Conservation (phyloP, 768 basidiomycete genomes). For the Rhodotorula babjevae region DNA sequence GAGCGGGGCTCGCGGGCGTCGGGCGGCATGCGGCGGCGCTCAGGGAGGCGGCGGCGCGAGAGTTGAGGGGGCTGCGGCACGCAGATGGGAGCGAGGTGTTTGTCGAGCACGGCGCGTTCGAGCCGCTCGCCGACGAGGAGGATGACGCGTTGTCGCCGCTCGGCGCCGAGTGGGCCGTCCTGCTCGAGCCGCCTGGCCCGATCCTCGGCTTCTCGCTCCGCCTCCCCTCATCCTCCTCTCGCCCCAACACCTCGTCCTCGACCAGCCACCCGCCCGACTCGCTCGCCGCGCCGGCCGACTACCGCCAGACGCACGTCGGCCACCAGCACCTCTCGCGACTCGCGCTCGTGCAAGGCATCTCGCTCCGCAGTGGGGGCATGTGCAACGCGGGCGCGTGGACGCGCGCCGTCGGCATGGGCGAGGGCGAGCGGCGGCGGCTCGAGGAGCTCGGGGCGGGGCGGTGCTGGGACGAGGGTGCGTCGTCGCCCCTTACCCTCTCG, state of each 20-base stretch:
- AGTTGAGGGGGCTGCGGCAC: slow-evolving; percentile 19
- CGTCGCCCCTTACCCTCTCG: no score
- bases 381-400: slow-evolving; percentile 40
- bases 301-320: slow-evolving; percentile 24
- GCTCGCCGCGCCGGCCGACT: background rate
- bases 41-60: background rate
- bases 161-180: background rate
- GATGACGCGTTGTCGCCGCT: background rate
- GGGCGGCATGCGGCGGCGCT: slow-evolving; percentile 4
- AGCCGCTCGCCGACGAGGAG: no score
- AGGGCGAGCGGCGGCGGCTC: slow-evolving; percentile 31
- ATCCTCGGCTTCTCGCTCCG: slow-evolving; percentile 39
- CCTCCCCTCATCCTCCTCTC: background rate
- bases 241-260: background rate
- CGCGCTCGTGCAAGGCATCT: slow-evolving; percentile 37
- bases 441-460: slow-evolving; percentile 16
- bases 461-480: slow-evolving; percentile 39
- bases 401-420: slow-evolving; percentile 16
- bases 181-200: slow-evolving; percentile 22
- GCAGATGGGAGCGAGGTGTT: background rate
- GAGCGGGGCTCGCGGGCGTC: slow-evolving; percentile 1
- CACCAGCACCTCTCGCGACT: slow-evolving; percentile 38
- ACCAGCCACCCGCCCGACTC: no score
- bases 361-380: slow-evolving; percentile 39
- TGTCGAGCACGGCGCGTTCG: slow-evolving; percentile 17